Conservation (phyloP, 805 yeast species). For the Novakomyces olei region DNA sequence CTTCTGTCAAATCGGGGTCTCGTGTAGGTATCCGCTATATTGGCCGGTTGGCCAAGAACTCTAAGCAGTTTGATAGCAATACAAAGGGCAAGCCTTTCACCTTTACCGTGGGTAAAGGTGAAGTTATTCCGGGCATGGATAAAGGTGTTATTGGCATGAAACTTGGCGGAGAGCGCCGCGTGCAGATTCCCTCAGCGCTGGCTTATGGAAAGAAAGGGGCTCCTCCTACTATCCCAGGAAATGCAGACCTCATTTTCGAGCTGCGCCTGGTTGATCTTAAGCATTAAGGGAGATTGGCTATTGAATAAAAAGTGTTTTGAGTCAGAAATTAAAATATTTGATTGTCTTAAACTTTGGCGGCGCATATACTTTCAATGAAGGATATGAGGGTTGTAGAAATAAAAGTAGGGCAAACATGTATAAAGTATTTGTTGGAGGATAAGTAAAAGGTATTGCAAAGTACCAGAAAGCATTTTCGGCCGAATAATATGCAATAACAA, state of each 20-base stretch:
- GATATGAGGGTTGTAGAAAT: too few species aligned
- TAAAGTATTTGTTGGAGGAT: too few species aligned
- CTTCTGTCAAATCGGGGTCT: slow-evolving; percentile 67
- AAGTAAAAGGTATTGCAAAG: too few species aligned
- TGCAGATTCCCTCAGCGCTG: slow-evolving; percentile 82
- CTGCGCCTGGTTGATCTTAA: too few species aligned
- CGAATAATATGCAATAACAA: too few species aligned
- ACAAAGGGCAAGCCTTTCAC: slow-evolving; percentile 89
- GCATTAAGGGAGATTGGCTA: too few species aligned
- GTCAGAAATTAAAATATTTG: too few species aligned
- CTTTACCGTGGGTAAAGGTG: slow-evolving; percentile 86
- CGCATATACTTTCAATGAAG: too few species aligned
- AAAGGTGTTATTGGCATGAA: slow-evolving; percentile 97
- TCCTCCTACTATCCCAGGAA: slow-evolving; percentile 93
- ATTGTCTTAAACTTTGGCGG: too few species aligned
- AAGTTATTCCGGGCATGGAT: slow-evolving; percentile 86
- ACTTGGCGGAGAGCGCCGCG: slow-evolving; percentile 97
- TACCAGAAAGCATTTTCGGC: too few species aligned
- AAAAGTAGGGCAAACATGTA: too few species aligned
- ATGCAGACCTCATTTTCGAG: slow-evolving; percentile 89
- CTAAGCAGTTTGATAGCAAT: slow-evolving; percentile 91
- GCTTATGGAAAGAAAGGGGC: slow-evolving; percentile 78
- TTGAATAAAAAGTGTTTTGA: too few species aligned
- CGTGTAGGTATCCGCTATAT: slow-evolving; percentile 92
- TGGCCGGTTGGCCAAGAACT: slow-evolving; percentile 92